These are phyloP conservation scores for Thermomucor indicae-seudaticae DNA, from an alignment of 371 early-diverging fungal species.

Conservation along the genomic window DNA sequence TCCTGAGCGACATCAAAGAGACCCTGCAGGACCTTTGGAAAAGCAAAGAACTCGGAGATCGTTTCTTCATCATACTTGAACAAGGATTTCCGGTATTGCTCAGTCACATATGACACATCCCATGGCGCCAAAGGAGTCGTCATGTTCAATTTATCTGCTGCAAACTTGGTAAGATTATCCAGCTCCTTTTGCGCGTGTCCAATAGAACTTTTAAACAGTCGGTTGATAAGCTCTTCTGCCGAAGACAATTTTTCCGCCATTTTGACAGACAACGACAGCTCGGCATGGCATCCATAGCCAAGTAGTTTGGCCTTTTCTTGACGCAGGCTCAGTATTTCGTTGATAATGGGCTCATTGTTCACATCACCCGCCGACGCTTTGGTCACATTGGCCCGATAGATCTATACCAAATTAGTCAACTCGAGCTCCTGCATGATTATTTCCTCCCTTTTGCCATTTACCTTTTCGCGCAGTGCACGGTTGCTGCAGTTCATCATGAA, in stretches of 20 bases:
- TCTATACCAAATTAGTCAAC: conserved; percentile 14
- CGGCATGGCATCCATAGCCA: conserved; percentile 53
- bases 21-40: conserved; percentile 57
- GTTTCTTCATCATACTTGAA: conserved; percentile 62
- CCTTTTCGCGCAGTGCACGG: conserved; percentile 54
- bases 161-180: conserved; percentile 45
- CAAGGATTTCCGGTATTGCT: conserved; percentile 55
- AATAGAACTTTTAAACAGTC: conserved; percentile 44
- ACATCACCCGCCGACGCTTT: conserved; percentile 49
- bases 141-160: conserved; percentile 26
- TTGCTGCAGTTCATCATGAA: conserved; percentile 66
- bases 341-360: conserved; percentile 60
- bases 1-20: conserved; percentile 57
- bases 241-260: conserved; percentile 55
- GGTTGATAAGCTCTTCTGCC: conserved; percentile 45
- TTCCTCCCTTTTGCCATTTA: conserved; percentile 5
- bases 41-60: conserved; percentile 60
- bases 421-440: background rate
- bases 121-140: conserved; percentile 52
- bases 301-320: conserved; percentile 52
- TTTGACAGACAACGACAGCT: conserved; percentile 57
- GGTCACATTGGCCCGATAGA: conserved; percentile 54
- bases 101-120: conserved; percentile 54
- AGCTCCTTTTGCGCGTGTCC: conserved; percentile 48
- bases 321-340: conserved; percentile 50